These are phyloP conservation scores for Penicillium paxilli DNA, from an alignment of 495 filamentous ascomycete species.

Conservation along the genomic window DNA sequence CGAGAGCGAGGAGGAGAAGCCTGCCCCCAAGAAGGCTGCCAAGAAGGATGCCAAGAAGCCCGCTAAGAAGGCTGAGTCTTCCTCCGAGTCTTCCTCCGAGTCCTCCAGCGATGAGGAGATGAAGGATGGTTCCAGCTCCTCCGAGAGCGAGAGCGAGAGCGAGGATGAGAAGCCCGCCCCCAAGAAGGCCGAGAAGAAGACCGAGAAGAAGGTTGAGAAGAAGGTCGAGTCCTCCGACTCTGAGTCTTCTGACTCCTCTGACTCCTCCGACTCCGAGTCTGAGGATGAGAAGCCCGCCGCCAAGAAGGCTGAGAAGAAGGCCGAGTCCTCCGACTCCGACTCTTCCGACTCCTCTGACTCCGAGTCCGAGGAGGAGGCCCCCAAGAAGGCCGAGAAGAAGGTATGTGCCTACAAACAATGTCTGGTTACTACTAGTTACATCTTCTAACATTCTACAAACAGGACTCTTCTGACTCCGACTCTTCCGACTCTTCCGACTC, in stretches of 20 bases:
- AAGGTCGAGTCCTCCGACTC: conserved; percentile 7
- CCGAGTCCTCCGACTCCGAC: conserved; percentile 17
- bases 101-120: conserved; percentile 37
- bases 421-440: background rate
- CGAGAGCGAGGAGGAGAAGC: conserved; percentile 40
- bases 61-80: conserved; percentile 28
- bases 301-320: conserved; percentile 26
- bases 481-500: conserved; percentile 30
- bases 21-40: conserved; percentile 31
- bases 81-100: conserved; percentile 35
- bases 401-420: conserved; percentile 20
- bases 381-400: conserved; percentile 40
- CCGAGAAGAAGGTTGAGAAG: conserved; percentile 19
- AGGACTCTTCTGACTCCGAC: conserved; percentile 25
- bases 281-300: conserved; percentile 32
- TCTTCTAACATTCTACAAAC: background rate
- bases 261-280: conserved; percentile 22
- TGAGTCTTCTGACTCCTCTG: conserved; percentile 23
- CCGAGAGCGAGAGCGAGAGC: conserved; percentile 26
- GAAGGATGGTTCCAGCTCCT: conserved; percentile 30
- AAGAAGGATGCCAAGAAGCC: conserved; percentile 24
- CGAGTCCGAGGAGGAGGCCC: conserved; percentile 28
- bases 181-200: conserved; percentile 28
- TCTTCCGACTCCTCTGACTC: conserved; percentile 20
- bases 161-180: conserved; percentile 32